These are phyloP conservation scores for Purpureocillium lavendulum DNA, from an alignment of 2,329 filamentous ascomycete genomes.

Conservation along the genomic window DNA sequence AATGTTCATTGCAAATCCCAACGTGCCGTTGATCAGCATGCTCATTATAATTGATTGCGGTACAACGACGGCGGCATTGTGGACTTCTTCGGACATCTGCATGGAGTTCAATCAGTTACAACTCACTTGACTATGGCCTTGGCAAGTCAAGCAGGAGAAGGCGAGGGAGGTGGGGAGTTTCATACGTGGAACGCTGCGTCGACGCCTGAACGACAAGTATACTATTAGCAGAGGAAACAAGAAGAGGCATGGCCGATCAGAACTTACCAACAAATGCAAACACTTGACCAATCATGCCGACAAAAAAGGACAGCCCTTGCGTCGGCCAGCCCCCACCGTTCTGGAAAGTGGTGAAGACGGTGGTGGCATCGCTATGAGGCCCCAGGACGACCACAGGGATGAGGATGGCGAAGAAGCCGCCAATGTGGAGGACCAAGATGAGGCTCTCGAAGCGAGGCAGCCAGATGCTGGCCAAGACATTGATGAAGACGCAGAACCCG, in stretches of 20 bases:
- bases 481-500: slow-evolving; percentile 37
- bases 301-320: slow-evolving; percentile 34
- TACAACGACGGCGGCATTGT: slow-evolving; percentile 38
- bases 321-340: slow-evolving; percentile 35
- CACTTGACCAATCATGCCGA: slow-evolving; percentile 33
- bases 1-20: slow-evolving; percentile 49
- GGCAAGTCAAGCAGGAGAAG: fast-evolving
- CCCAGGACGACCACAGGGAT: slow-evolving; percentile 21
- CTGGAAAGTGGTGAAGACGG: slow-evolving; percentile 35
- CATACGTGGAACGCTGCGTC: slow-evolving; percentile 7
- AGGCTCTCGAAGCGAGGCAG: slow-evolving; percentile 42
- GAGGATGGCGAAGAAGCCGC: slow-evolving; percentile 23
- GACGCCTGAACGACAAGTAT: not conserved
- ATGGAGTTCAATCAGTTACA: slow-evolving; percentile 34
- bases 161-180: no score
- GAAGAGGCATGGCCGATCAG: no score
- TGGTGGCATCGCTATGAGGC: slow-evolving; percentile 18
- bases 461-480: slow-evolving; percentile 34
- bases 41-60: slow-evolving; percentile 41
- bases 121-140: slow-evolving; percentile 33
- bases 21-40: slow-evolving; percentile 38
- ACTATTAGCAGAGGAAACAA: not conserved
- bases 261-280: slow-evolving; percentile 21
- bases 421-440: slow-evolving; percentile 39
- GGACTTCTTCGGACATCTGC: slow-evolving; percentile 37